Percentiles rank a stretch among this genome's conserved stretches.
Evolutionary conservation across 2,329 filamentous ascomycete genomes (phyloP).

Genomic region (Fusarium sp.): DNA sequence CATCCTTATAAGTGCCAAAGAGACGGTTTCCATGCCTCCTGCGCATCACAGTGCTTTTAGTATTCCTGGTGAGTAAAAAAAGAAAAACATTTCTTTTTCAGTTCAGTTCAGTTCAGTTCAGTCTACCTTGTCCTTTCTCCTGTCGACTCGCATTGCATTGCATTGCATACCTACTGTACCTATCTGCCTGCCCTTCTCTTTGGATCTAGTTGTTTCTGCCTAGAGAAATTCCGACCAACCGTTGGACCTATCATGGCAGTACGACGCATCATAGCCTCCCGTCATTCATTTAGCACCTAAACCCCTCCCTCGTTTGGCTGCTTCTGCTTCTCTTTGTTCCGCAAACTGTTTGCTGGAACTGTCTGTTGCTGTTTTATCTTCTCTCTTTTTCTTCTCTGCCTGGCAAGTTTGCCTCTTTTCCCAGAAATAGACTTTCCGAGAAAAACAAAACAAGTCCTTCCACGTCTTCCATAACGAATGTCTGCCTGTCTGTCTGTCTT

Average conservation of each 20-base stretch:
- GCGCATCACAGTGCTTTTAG: constrained; percentile 32
- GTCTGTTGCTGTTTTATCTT: neutral
- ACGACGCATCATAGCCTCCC: constrained; percentile 35
- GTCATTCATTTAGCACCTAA: neutral
- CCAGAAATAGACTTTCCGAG: neutral
- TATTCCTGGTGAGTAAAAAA: constrained; percentile 40
- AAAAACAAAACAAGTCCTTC: neutral
- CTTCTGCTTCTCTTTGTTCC: constrained; percentile 27
- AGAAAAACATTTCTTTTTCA: neutral
- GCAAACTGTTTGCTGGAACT: constrained; percentile 5
- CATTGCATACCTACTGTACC: neutral
- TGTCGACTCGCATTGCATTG: constrained; percentile 17
- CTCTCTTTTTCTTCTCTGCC: neutral
- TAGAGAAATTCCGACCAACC: constrained; percentile 29
- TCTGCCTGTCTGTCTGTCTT: neutral
- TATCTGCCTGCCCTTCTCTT: neutral
- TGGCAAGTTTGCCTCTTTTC: constrained; percentile 5
- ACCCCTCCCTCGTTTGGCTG: neutral
- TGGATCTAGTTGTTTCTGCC: constrained; percentile 15
- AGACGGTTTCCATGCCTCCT: constrained; percentile 44
- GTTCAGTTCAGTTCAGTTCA: neutral
- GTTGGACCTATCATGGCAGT: constrained; percentile 19
- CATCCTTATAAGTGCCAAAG: constrained; percentile 27
- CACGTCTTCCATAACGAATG: neutral
- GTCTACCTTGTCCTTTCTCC: neutral